phyloP scores from a whole-genome alignment of 2,329 filamentous ascomycete genomes.

The Septoria linicola region DNA sequence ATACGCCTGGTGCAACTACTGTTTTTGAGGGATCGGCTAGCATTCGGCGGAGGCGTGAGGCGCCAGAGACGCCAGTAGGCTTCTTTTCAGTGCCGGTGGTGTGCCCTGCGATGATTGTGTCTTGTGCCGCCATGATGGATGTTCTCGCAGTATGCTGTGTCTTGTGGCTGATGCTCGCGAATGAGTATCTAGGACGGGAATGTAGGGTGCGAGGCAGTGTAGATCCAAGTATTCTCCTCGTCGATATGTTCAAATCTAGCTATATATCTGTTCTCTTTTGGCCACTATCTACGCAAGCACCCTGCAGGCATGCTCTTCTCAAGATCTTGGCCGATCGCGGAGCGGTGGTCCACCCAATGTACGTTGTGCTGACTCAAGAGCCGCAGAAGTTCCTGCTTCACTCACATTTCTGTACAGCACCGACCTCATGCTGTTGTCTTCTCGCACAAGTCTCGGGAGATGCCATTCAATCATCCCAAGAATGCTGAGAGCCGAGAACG shows the following conservation, averaged over 20 bases:
- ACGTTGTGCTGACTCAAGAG: constrained; percentile 8
- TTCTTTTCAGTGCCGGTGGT: constrained; percentile 11
- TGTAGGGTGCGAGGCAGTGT: neutral
- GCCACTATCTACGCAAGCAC: constrained; percentile 2
- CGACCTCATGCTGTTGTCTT: neutral
- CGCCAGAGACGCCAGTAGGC: constrained; percentile 24
- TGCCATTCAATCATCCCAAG: too few relatives aligned
- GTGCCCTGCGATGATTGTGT: constrained; percentile 27
- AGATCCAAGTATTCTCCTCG: neutral
- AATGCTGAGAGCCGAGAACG: constrained; percentile 2
- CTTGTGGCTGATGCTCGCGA: neutral
- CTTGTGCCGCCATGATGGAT: constrained; percentile 7
- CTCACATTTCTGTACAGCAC: neutral
- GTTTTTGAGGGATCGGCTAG: constrained; percentile 35
- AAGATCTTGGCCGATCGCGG: constrained; percentile 4
- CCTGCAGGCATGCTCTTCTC: constrained; percentile 3
- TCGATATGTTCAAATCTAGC: neutral
- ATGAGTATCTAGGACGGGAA: too few relatives aligned
- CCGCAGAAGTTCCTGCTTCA: neutral
- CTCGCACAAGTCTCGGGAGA: constrained; percentile 6
- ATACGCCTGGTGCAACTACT: constrained; percentile 64
- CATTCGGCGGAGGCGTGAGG: constrained; percentile 33
- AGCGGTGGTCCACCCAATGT: constrained; percentile 4
- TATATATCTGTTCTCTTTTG: constrained; percentile 7
- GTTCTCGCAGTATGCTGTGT: neutral